phyloP scores from a whole-genome alignment of 2,329 filamentous ascomycete species.

The Colletotrichum tropicale region DNA sequence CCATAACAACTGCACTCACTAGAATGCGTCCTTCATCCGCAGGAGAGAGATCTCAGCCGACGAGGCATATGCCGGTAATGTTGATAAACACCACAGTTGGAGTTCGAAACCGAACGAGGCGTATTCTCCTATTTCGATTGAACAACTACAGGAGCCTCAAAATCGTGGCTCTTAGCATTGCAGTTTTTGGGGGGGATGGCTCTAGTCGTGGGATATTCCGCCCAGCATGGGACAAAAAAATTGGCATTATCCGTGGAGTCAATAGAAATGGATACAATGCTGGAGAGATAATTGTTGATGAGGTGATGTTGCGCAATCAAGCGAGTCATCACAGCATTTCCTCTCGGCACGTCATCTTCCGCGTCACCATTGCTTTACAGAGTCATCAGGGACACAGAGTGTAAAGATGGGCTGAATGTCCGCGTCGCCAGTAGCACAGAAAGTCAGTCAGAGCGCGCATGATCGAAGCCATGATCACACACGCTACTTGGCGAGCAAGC shows the following conservation, averaged over 20 bases:
- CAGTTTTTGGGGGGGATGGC: too few relatives aligned
- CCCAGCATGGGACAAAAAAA: too few relatives aligned
- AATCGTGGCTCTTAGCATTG: too few relatives aligned
- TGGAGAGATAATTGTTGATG: background rate
- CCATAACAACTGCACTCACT: too few relatives aligned
- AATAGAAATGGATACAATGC: background rate
- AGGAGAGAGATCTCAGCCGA: too few relatives aligned
- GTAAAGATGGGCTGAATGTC: background rate
- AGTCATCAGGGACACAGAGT: background rate
- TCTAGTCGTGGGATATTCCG: too few relatives aligned
- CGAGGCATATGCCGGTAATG: too few relatives aligned
- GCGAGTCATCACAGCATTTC: background rate
- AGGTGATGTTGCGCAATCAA: background rate
- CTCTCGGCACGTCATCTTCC: fast-evolving
- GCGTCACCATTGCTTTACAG: background rate
- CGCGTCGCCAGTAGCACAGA: background rate
- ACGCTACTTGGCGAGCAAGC: fast-evolving
- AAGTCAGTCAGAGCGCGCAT: background rate
- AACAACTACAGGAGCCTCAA: background rate
- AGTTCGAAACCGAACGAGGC: too few relatives aligned
- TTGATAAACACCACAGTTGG: too few relatives aligned
- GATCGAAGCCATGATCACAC: background rate
- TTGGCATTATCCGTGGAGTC: too few relatives aligned
- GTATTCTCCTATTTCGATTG: too few relatives aligned
- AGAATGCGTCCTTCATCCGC: too few relatives aligned